Evolutionary conservation across 2,329 filamentous ascomycete genomes (phyloP), one percentile per base, ranked within the genome.

Genomic region (Beauveria pseudobassiana): DNA sequence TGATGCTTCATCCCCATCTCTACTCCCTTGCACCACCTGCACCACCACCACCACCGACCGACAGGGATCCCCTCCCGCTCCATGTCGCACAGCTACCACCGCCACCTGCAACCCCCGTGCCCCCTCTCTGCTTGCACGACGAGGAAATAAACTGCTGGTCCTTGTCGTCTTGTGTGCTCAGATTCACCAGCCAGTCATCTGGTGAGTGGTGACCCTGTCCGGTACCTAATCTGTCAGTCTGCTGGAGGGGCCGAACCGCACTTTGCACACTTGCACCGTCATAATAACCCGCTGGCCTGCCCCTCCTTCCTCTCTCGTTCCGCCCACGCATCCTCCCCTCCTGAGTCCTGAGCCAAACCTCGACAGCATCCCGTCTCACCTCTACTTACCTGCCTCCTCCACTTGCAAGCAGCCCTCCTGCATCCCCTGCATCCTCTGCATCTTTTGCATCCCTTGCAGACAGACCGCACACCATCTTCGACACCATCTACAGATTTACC

Each of bases 11-110:
- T 34, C 30, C 30, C 30, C 30, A 34, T 34, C 30, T 34, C 30
- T 34, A 34, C 30, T 34, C 30, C 30, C 30, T 34, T 34, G 30
- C 24, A 50, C 26, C 7, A 18, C 26, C 10, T 24, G 22, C 20
- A n/a, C 24, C 48, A 26, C 48, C 24, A 50, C 48, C 8, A 20
- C 20, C 43, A 22, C 43, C 28, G 48, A 50, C 22, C 22, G 56
- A 51, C 56, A 59, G 56, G 56, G 56, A 51, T 59, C 56, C 46
- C 56, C 56, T 59, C 56, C 56, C 56, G 56, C 46, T 59, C 56
- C 56, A 51, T 59, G 56, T 51, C 46, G 34, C 56, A 59, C 56
- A 51, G 34, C 56, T 51, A 51, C 24, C 46, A 34, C 45, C 28
- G 45, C 55, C 42, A 24, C 55, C 42, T 5, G 22, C 46, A 42